Percentiles rank a stretch among this genome's conserved stretches.
Evolutionary conservation across 139 green algal genomes (phyloP).

Genomic region (Chlorella ohadii): DNA sequence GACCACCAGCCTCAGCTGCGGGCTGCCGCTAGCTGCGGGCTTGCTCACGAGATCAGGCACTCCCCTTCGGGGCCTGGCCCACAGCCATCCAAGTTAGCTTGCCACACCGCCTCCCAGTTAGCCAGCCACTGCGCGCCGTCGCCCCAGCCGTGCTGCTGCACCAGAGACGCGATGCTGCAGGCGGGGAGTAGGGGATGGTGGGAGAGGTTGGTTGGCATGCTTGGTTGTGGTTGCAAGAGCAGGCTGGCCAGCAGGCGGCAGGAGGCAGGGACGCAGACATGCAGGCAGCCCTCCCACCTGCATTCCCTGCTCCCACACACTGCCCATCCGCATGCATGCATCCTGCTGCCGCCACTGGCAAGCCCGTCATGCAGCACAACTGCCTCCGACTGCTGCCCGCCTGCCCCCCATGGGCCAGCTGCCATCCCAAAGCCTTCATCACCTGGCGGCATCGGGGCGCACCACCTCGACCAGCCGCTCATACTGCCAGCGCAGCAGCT

Average conservation of each 20-base stretch:
- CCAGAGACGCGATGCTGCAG: not conserved
- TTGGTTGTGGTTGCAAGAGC: no score
- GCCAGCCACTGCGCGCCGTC: slow-evolving; percentile 18
- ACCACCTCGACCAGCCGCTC: slow-evolving; percentile 28
- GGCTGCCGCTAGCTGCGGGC: no score
- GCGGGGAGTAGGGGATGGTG: not conserved
- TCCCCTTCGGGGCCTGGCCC: not conserved
- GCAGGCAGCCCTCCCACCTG: no score
- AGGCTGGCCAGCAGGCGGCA: not conserved
- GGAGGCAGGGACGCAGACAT: no score
- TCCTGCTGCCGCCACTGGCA: no score
- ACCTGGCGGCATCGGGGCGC: slow-evolving; percentile 10
- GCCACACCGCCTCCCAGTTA: slow-evolving; percentile 27
- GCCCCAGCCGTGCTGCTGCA: slow-evolving; percentile 2
- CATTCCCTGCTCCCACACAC: no score
- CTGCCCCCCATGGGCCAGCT: not conserved
- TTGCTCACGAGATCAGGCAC: slow-evolving; percentile 6
- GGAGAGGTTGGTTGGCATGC: not conserved
- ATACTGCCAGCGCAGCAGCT: slow-evolving; percentile 13
- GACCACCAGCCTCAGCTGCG: no score
- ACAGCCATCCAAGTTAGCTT: slow-evolving; percentile 15
- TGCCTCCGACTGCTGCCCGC: not conserved
- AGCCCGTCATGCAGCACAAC: no score
- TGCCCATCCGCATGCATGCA: no score
- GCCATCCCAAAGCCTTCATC: no score